Evolutionary conservation across 2,329 filamentous ascomycete species (phyloP), one percentile per base, ranked within the genome.

Genomic region (Epichloe sylvatica): DNA sequence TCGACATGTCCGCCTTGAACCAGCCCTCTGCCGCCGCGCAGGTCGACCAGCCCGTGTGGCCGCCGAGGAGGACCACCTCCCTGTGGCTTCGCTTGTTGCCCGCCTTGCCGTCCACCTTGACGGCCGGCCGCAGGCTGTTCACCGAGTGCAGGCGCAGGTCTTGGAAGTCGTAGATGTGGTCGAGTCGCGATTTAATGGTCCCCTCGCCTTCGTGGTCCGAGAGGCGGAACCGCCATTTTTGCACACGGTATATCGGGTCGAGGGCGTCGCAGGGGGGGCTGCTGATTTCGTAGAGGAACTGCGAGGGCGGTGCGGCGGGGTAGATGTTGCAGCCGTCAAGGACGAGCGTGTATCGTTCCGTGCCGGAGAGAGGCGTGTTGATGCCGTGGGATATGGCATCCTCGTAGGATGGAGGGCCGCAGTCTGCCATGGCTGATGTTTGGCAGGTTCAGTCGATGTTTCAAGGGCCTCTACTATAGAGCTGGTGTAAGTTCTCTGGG

Each of bases 151-250:
- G 15, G 25, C 4, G 35, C 25, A 15, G n/a, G 15, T 49, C n/a
- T 4, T 56, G 51, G 39, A 64, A 55, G 42, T 62, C 59, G 39
- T 64, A 64, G 11, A 63, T 63, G 45, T 64, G 62, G 13, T 62
- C 57, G 4, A 55, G 52, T 2, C 56, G 54, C 4, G 54, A 55
- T 13, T 53, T 54, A 4, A 60, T 30, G 3, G 45, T 53, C 2
- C 54, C 52, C 5, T 53, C 52, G 8, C 53, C 43, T 2, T 52
- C 37, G 2, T 51, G 35, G 7, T 54, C 49, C 1, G 49, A 46
- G 5, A 60, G 49, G 3, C 55, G 53, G 39, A 60, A 63, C 8
- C 58, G 54, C 3, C 61, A 46, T 35, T 62, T 64, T 34, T 61
- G 54, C 4, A 64, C 45, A 15, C 53, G 55, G 45, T 62, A 60